Evolutionary conservation across 2,329 filamentous ascomycete genomes (phyloP).

Genomic region (Dissoconium aciculare): DNA sequence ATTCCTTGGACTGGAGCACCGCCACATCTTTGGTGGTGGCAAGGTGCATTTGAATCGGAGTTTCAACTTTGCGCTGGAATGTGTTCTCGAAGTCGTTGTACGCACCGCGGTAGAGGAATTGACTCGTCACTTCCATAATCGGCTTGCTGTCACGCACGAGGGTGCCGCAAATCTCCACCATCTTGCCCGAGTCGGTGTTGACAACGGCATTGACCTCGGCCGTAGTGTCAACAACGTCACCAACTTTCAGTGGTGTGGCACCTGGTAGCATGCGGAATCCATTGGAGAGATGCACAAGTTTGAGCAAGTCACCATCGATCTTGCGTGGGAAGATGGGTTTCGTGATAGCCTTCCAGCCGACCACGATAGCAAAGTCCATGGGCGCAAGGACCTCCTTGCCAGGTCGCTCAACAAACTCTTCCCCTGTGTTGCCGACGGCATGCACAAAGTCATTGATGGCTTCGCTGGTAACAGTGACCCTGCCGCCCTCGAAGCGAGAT

Average conservation of each 20-base stretch:
- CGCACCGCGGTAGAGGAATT: slow-evolving; percentile 87
- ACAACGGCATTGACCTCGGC: slow-evolving; percentile 95
- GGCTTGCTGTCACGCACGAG: slow-evolving; percentile 69
- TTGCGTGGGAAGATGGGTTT: slow-evolving; percentile 96
- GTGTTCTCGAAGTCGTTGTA: slow-evolving; percentile 96
- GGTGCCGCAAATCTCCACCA: slow-evolving; percentile 98
- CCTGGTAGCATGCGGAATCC: slow-evolving; percentile 97
- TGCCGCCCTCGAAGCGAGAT: slow-evolving; percentile 78
- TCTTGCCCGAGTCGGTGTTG: slow-evolving; percentile 96
- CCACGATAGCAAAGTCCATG: slow-evolving; percentile 59
- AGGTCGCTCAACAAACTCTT: slow-evolving; percentile 90
- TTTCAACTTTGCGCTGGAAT: slow-evolving; percentile 94
- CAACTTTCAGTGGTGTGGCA: slow-evolving; percentile 87
- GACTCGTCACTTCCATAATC: slow-evolving; percentile 97
- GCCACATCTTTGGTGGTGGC: slow-evolving; percentile 81
- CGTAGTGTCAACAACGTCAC: slow-evolving; percentile 79
- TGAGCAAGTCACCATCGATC: slow-evolving; percentile 90
- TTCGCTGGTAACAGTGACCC: slow-evolving; percentile 71
- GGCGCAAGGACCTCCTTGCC: slow-evolving; percentile 89
- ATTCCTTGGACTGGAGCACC: slow-evolving; percentile 89
- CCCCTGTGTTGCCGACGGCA: slow-evolving; percentile 91
- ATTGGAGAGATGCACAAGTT: slow-evolving; percentile 93
- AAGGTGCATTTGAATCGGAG: slow-evolving; percentile 83
- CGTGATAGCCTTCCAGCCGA: slow-evolving; percentile 70
- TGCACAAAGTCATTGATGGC: slow-evolving; percentile 99